Evolutionary conservation across 2,329 filamentous ascomycete species (phyloP).

Genomic region (Cladosporium halotolerans): DNA sequence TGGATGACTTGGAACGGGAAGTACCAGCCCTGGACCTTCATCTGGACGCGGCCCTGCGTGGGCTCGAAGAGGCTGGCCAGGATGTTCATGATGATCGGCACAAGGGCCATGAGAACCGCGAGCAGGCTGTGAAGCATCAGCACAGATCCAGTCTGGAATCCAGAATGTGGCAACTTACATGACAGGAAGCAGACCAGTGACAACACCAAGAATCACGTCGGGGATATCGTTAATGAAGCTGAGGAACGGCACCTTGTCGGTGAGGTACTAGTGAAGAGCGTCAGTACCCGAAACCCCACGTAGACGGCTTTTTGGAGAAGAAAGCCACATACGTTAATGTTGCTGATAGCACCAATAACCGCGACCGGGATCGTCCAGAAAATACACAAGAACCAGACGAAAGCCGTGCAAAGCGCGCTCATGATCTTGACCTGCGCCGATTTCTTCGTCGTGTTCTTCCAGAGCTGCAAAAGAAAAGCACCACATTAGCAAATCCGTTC

Average conservation of each 20-base stretch:
- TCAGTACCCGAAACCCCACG: not conserved
- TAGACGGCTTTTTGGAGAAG: not conserved
- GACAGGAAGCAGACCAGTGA: slow-evolving; percentile 41
- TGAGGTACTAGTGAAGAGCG: slow-evolving; percentile 26
- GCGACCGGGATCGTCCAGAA: slow-evolving; percentile 43
- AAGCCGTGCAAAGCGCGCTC: slow-evolving; percentile 31
- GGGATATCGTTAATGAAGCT: slow-evolving; percentile 39
- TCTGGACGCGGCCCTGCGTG: slow-evolving; percentile 37
- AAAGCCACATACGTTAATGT: slow-evolving; percentile 30
- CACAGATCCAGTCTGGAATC: not conserved
- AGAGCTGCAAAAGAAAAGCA: slow-evolving; percentile 22
- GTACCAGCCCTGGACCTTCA: slow-evolving; percentile 30
- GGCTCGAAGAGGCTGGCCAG: slow-evolving; percentile 19
- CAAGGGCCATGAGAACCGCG: slow-evolving; percentile 38
- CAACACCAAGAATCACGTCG: slow-evolving; percentile 35
- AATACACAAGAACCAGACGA: slow-evolving; percentile 37
- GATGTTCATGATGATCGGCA: slow-evolving; percentile 37
- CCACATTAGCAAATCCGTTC: too few species aligned
- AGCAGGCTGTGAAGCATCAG: slow-evolving; percentile 30
- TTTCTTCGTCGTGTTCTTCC: slow-evolving; percentile 38
- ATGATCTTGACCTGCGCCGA: slow-evolving; percentile 25
- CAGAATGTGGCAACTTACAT: not conserved
- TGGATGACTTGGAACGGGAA: slow-evolving; percentile 36
- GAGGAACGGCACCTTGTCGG: slow-evolving; percentile 33
- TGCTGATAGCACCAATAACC: slow-evolving; percentile 39